Percentiles rank a stretch among this genome's conserved stretches.
phyloP scores from a whole-genome alignment of 176 grass and related monocot species.

The Carex cristatella region DNA sequence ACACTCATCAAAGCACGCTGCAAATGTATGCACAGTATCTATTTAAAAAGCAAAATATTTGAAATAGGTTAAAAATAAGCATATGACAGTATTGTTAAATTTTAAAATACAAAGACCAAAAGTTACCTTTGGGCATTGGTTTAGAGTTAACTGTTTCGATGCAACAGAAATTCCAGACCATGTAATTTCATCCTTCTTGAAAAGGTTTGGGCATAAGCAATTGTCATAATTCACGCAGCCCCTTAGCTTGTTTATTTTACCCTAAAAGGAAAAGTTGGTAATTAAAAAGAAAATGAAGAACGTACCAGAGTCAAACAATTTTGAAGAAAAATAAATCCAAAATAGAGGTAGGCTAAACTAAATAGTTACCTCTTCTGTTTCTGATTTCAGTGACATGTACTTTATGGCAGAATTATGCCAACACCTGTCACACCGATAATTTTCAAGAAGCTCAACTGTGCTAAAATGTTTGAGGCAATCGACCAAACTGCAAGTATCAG shows the following conservation, averaged over 20 bases:
- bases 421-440: conserved; percentile 65
- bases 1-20: conserved; percentile 63
- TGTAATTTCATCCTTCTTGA: conserved; percentile 45
- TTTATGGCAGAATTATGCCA: conserved; percentile 83
- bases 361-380: conserved; percentile 50
- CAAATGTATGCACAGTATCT: conserved; percentile 92
- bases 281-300: conserved; percentile 13
- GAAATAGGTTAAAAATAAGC: conserved; percentile 13
- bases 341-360: conserved; percentile 6
- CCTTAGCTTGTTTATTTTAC: conserved; percentile 55
- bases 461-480: conserved; percentile 76
- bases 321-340: background rate
- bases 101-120: background rate
- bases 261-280: conserved; percentile 30
- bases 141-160: conserved; percentile 74
- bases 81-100: conserved; percentile 16
- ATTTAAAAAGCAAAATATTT: conserved; percentile 18
- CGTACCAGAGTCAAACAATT: background rate
- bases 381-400: conserved; percentile 46
- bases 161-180: conserved; percentile 53
- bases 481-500: conserved; percentile 56
- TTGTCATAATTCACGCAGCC: conserved; percentile 50
- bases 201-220: conserved; percentile 63
- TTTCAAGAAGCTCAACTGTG: conserved; percentile 66
- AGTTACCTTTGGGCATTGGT: conserved; percentile 69